Base-by-base conservation (phyloP, 192 early-diverging fungal genomes). In the Mortierella hygrophila region DNA sequence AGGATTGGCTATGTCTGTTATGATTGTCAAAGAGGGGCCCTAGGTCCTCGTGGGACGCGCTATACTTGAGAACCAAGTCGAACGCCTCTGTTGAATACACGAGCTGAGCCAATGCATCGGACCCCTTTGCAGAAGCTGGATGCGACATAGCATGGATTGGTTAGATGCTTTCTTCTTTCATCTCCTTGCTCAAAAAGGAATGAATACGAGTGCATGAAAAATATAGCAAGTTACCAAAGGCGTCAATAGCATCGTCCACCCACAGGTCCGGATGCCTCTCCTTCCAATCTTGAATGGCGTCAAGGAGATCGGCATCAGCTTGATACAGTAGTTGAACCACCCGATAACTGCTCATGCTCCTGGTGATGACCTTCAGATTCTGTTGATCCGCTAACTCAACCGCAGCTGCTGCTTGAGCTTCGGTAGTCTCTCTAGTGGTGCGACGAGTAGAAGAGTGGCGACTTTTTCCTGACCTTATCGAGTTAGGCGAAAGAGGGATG, bases 51-150 rank as follows among this genome's bases (percentile, higher is more conserved):
- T 75, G 37, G 4, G 73, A 54, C 4, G 82, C 60, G 21, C 69
- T 74, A 40, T 85, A 79, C 49, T 85, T 85, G 18, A 85, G 49
- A 49, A 79, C 63, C 47, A 85, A 71, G 41, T 79, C 82, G 44
- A 85, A 85, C n/a, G 82, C 82, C 69, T 79, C 77, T 37, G 82
- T 79, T 20, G 82, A 85, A 47, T 85, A 85, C 0, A 85, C 77
- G 3, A 79, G 77, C 9, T 85, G 72, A 8, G 77, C 82, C 32
- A 85, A n/a, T 21, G 82, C 82, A 68, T 85, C 82, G 2, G 82
- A 44, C n/a, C 82, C 77, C 35, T 49, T 70, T n/a, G 40, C 82
- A 7, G 72, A 46, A 7, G 68, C 82, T 85, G 70, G 26, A 65
- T 32, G 13, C 9, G 4, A 10, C 11, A 32, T 7, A 23, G 13